These are phyloP conservation scores for Dactylorhiza incarnata DNA, from an alignment of 106 monocot species.

Conservation along the genomic window DNA sequence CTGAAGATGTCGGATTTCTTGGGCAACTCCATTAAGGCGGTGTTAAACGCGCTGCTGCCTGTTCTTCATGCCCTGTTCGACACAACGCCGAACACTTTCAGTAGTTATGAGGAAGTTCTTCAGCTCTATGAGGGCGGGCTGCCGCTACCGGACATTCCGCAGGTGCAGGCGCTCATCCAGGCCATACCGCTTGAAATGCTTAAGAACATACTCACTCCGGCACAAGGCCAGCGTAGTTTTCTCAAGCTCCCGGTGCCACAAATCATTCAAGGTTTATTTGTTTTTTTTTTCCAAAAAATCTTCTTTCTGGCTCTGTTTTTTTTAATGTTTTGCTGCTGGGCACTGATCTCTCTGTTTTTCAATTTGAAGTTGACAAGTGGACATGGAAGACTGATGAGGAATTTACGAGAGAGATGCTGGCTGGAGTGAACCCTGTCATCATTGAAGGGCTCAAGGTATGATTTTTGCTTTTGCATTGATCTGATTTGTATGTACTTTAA, in stretches of 20 bases:
- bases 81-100: slow-evolving; percentile 49
- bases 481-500: too few species aligned
- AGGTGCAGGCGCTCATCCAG: slow-evolving; percentile 24
- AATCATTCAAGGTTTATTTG: slow-evolving; percentile 6
- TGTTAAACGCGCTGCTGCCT: slow-evolving; percentile 39
- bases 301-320: not conserved
- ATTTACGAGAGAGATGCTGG: slow-evolving; percentile 60
- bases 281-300: not conserved
- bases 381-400: slow-evolving; percentile 68
- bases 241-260: slow-evolving; percentile 23
- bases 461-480: not conserved
- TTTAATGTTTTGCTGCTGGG: not conserved
- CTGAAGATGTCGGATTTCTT: slow-evolving; percentile 85
- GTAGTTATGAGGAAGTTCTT: slow-evolving; percentile 57
- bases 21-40: slow-evolving; percentile 44
- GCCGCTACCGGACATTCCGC: slow-evolving; percentile 20
- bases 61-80: slow-evolving; percentile 33
- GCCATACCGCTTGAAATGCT: slow-evolving; percentile 13
- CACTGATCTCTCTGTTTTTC: not conserved
- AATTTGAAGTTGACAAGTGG: slow-evolving; percentile 18
- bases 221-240: not conserved
- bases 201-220: not conserved
- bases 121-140: slow-evolving; percentile 60
- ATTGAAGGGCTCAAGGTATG: slow-evolving; percentile 40
- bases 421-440: slow-evolving; percentile 58